Percentiles rank a stretch among this genome's conserved stretches.
Conservation (phyloP, 1,284 basidiomycete species). For the Trametes polyzona region DNA sequence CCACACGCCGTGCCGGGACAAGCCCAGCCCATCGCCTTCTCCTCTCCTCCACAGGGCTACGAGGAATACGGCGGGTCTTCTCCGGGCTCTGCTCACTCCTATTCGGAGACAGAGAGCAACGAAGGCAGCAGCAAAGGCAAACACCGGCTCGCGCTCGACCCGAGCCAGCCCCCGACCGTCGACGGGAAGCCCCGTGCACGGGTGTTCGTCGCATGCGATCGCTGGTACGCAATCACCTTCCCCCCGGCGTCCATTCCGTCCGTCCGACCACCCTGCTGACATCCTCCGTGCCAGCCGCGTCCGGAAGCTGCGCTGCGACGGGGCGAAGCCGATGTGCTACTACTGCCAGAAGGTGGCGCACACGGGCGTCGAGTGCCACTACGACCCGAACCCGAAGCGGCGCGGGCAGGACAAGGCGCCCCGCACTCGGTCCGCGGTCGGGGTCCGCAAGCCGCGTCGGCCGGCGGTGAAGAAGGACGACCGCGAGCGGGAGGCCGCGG, state of each 20-base stretch:
- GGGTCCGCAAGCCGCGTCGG: conserved; percentile 14
- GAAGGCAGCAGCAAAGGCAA: background rate
- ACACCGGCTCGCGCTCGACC: conserved; percentile 15
- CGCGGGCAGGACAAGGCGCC: conserved; percentile 25
- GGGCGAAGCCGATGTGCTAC: conserved; percentile 29
- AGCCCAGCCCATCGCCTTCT: background rate
- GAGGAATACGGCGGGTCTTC: conserved; percentile 5
- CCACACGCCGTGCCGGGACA: background rate
- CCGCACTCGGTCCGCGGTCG: conserved; percentile 24
- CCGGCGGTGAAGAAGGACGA: conserved; percentile 7
- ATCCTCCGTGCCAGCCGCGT: conserved; percentile 7
- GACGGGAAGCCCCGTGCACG: conserved; percentile 24
- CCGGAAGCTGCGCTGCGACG: conserved; percentile 36
- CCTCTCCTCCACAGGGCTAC: background rate
- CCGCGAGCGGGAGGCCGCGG: background rate
- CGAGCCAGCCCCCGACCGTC: conserved; percentile 21
- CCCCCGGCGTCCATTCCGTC: background rate
- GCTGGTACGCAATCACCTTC: conserved; percentile 12
- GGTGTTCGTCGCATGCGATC: conserved; percentile 24
- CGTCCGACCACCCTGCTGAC: too few species aligned
- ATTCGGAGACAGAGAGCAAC: conserved; percentile 9
- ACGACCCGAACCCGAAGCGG: conserved; percentile 19
- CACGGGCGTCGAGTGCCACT: conserved; percentile 12
- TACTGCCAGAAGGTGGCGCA: conserved; percentile 28
- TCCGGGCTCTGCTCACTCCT: background rate